phyloP scores from a whole-genome alignment of 169 alveolate species.

The Eimeria necatrix region DNA sequence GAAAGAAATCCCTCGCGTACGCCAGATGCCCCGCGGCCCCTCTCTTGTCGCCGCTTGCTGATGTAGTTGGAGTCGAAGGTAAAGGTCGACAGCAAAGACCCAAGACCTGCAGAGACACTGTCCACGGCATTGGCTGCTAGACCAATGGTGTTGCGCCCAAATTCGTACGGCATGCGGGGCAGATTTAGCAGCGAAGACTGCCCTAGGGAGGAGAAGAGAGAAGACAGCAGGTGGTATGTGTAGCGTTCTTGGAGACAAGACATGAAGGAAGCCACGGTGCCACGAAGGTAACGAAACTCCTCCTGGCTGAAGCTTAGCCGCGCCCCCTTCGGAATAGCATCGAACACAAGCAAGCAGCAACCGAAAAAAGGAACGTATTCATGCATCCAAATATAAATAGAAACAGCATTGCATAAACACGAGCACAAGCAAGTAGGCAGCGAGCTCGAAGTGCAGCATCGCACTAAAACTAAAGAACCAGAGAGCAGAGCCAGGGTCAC shows the following conservation, averaged over 20 bases:
- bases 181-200: slow-evolving; percentile 93
- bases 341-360: neutral
- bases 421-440: neutral
- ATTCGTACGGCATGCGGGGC: slow-evolving; percentile 93
- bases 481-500: neutral
- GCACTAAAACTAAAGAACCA: neutral
- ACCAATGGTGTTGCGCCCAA: slow-evolving; percentile 92
- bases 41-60: slow-evolving; percentile 89
- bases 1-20: slow-evolving; percentile 90
- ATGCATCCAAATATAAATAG: neutral
- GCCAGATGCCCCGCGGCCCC: slow-evolving; percentile 84
- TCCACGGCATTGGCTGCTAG: slow-evolving; percentile 93
- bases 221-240: slow-evolving; percentile 85
- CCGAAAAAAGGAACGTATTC: neutral
- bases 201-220: slow-evolving; percentile 91
- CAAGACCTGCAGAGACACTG: slow-evolving; percentile 91
- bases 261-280: slow-evolving; percentile 86
- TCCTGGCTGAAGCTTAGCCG: slow-evolving; percentile 89
- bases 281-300: slow-evolving; percentile 87
- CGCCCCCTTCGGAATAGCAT: slow-evolving; percentile 87
- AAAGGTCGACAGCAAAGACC: slow-evolving; percentile 90
- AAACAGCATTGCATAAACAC: neutral
- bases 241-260: slow-evolving; percentile 89
- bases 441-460: no score
- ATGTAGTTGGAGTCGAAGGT: slow-evolving; percentile 94